These are phyloP conservation scores for Didymella glomerata DNA, from an alignment of 2,329 filamentous ascomycete genomes.

Conservation along the genomic window DNA sequence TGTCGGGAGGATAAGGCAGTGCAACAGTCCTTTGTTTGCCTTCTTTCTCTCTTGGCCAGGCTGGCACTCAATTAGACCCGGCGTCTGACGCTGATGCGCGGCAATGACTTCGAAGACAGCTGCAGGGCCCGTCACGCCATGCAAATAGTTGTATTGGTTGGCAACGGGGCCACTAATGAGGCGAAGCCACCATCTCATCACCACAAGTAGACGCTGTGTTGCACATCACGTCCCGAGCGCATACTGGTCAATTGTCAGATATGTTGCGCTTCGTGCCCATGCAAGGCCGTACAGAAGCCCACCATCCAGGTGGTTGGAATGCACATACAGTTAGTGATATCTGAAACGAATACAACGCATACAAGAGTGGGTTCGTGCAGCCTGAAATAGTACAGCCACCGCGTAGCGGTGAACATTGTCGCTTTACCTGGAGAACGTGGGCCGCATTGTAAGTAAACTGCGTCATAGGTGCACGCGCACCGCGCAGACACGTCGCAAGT, in stretches of 20 bases:
- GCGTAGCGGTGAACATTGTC: conserved; percentile 16
- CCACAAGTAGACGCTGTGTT: conserved; percentile 25
- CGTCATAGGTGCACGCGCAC: conserved; percentile 22
- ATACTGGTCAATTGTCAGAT: conserved; percentile 17
- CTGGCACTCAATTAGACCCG: conserved; percentile 13
- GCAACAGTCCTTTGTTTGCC: conserved; percentile 18
- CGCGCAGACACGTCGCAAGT: conserved; percentile 21
- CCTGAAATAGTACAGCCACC: conserved; percentile 9
- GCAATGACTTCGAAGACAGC: background rate
- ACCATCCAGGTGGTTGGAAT: conserved; percentile 18
- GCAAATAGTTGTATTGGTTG: conserved; percentile 22
- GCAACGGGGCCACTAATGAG: conserved; percentile 12
- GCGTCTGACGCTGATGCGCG: conserved; percentile 8
- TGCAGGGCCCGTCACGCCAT: conserved; percentile 20
- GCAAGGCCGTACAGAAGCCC: conserved; percentile 11
- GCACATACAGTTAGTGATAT: background rate
- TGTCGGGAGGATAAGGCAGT: conserved; percentile 18
- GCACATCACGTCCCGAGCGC: conserved; percentile 21
- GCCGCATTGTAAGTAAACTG: conserved; percentile 12
- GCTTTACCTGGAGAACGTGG: conserved; percentile 7
- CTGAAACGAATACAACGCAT: conserved; percentile 16
- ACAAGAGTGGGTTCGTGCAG: background rate
- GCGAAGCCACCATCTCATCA: conserved; percentile 28
- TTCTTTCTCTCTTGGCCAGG: conserved; percentile 6
- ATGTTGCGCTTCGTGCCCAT: conserved; percentile 27